Evolutionary conservation across 495 filamentous ascomycete genomes (phyloP), one percentile per base, ranked within the genome.

Genomic region (Penicillium angulare): DNA sequence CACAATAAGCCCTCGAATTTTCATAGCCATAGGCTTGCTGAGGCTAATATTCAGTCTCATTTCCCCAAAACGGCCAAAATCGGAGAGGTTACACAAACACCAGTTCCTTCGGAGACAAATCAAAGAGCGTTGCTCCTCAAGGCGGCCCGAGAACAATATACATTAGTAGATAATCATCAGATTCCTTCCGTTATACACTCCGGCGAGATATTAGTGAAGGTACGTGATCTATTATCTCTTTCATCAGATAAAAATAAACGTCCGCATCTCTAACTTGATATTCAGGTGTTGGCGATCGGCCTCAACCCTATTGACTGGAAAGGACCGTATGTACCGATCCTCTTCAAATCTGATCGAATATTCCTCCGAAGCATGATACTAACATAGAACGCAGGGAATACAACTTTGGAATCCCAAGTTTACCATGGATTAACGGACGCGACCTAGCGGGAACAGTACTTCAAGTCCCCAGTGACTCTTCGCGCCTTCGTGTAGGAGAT

Each of bases 301-400:
- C 65, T 89, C 43, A 88, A 87, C 63, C 86, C 84, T 3, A 79
- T 87, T 40, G 86, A 89, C 61, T 88, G 86, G 86, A 88, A 88
- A 68, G 80, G 75, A 56, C 82, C 82, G 83, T 86, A 73, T 27
- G 75, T 75, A 33, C 18, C 2, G 13, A 27, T 2, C 20, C 32
- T 7, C 16, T 17, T 23, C n/a, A 5, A 38, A 27, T 20, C 13
- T n/a, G n/a, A n/a, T n/a, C n/a, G n/a, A n/a, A n/a, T n/a, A n/a
- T n/a, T n/a, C n/a, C n/a, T n/a, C n/a, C n/a, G n/a, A n/a, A n/a
- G n/a, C 31, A 16, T 24, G 35, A 22, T 5, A 6, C n/a, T 21
- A 7, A 1, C 7, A 23, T 10, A 44, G 2, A 44, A 44, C 13
- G 8, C 23, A 64, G 81, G 10, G 84, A 84, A 47, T 87, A 79